Conservation (phyloP, 2,329 filamentous ascomycete genomes). For the Cladosporium sp. region DNA sequence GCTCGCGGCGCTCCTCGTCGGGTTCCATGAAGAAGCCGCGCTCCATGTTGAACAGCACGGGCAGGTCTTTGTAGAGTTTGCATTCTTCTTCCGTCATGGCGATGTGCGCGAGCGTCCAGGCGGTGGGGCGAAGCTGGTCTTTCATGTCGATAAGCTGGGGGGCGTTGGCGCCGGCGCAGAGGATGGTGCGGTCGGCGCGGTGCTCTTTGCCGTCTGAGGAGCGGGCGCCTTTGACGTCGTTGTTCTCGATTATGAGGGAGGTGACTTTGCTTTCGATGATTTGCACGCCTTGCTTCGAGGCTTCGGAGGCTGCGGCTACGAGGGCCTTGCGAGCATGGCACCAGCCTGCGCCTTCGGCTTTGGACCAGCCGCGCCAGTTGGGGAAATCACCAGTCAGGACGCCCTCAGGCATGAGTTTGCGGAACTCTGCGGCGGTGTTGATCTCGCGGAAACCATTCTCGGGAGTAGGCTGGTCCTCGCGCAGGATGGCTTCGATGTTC, state of each 20-base stretch:
- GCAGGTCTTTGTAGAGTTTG: slow-evolving; percentile 48
- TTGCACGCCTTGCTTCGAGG: slow-evolving; percentile 47
- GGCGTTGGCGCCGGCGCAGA: slow-evolving; percentile 53
- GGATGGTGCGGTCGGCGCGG: slow-evolving; percentile 47
- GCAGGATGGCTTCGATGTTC: slow-evolving; percentile 33
- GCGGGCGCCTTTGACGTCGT: slow-evolving; percentile 45
- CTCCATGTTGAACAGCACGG: slow-evolving; percentile 53
- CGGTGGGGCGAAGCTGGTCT: slow-evolving; percentile 54
- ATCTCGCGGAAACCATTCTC: slow-evolving; percentile 35
- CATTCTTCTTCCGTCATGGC: slow-evolving; percentile 49
- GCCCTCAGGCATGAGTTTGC: slow-evolving; percentile 53
- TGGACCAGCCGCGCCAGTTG: slow-evolving; percentile 53
- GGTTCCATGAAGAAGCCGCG: slow-evolving; percentile 54
- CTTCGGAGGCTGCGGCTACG: slow-evolving; percentile 47
- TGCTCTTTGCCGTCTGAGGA: slow-evolving; percentile 46
- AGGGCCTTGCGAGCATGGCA: slow-evolving; percentile 55
- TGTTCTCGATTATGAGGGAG: slow-evolving; percentile 38
- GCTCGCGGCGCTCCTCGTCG: slow-evolving; percentile 46
- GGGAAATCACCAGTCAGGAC: slow-evolving; percentile 53
- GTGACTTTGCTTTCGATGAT: slow-evolving; percentile 49
- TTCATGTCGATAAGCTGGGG: slow-evolving; percentile 52
- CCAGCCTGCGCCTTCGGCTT: slow-evolving; percentile 52
- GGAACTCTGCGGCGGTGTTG: slow-evolving; percentile 48
- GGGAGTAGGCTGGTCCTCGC: slow-evolving; percentile 25
- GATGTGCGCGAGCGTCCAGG: slow-evolving; percentile 57